These are phyloP conservation scores for Lipomyces orientalis DNA, from an alignment of 805 yeast genomes.

Conservation along the genomic window DNA sequence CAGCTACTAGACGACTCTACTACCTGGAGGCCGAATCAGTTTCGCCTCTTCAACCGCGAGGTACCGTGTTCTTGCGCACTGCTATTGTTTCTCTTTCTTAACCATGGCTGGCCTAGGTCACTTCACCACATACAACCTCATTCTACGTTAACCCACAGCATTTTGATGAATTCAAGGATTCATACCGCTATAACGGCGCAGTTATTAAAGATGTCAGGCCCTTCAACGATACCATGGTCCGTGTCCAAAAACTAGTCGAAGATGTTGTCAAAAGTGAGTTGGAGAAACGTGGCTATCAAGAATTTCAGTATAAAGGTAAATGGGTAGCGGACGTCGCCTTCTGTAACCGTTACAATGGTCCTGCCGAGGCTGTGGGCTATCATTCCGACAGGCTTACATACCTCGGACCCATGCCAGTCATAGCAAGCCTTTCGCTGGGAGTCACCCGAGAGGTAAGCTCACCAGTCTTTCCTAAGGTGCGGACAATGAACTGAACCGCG, in stretches of 20 bases:
- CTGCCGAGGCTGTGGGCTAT: constrained; percentile 65
- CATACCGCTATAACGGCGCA: constrained; percentile 51
- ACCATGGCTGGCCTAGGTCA: constrained; percentile 46
- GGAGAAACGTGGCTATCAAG: constrained; percentile 44
- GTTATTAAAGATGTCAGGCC: constrained; percentile 40
- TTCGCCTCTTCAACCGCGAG: constrained; percentile 66
- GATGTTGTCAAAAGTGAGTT: constrained; percentile 51
- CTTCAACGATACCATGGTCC: constrained; percentile 52
- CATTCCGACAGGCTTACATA: constrained; percentile 77
- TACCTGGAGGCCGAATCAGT: constrained; percentile 53
- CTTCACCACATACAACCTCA: constrained; percentile 60
- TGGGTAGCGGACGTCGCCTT: constrained; percentile 65
- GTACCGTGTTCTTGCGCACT: background rate
- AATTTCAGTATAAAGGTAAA: constrained; percentile 48
- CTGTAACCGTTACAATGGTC: constrained; percentile 60
- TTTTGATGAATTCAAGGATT: constrained; percentile 31
- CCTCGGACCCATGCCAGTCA: constrained; percentile 72
- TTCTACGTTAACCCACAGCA: constrained; percentile 45
- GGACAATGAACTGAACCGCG: background rate
- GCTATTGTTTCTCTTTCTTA: background rate
- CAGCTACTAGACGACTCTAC: constrained; percentile 52
- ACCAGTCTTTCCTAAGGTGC: background rate
- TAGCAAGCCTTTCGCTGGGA: constrained; percentile 73
- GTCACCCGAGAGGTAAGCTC: constrained; percentile 58
- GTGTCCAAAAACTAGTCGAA: constrained; percentile 51